phyloP scores from a whole-genome alignment of 345 rosid species.

The Luvunga scandens region DNA sequence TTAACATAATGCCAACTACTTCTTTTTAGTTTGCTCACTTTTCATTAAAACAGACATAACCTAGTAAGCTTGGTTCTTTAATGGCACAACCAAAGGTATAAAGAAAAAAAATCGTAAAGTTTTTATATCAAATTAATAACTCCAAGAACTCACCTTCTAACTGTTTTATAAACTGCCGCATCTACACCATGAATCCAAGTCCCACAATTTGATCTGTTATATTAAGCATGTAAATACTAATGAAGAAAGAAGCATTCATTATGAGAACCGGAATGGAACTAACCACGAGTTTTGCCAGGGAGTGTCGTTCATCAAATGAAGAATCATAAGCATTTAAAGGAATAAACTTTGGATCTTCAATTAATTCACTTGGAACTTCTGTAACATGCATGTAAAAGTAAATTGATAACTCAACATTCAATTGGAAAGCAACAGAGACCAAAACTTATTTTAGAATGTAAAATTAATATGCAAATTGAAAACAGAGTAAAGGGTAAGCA shows the following conservation, averaged over 20 bases:
- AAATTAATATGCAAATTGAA: neutral
- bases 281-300: constrained; percentile 43
- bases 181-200: too few species aligned
- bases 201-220: neutral
- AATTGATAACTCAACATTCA: neutral
- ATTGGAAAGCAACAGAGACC: neutral
- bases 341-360: constrained; percentile 75
- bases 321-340: constrained; percentile 28
- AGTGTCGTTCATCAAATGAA: too few species aligned
- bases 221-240: neutral
- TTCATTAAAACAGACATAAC: too few species aligned
- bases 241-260: neutral
- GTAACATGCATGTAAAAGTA: constrained; percentile 1
- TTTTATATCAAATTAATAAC: too few species aligned
- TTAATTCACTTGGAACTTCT: constrained; percentile 51
- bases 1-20: too few species aligned
- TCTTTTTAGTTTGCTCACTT: too few species aligned
- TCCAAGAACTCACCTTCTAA: too few species aligned
- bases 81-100: too few species aligned
- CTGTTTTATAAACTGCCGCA: too few species aligned
- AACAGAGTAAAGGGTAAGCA: neutral
- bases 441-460: constrained; percentile 1
- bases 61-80: too few species aligned
- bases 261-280: constrained; percentile 17
- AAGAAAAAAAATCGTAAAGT: too few species aligned